Conservation (phyloP, 805 yeast species). For the Yarrowia sp. region DNA sequence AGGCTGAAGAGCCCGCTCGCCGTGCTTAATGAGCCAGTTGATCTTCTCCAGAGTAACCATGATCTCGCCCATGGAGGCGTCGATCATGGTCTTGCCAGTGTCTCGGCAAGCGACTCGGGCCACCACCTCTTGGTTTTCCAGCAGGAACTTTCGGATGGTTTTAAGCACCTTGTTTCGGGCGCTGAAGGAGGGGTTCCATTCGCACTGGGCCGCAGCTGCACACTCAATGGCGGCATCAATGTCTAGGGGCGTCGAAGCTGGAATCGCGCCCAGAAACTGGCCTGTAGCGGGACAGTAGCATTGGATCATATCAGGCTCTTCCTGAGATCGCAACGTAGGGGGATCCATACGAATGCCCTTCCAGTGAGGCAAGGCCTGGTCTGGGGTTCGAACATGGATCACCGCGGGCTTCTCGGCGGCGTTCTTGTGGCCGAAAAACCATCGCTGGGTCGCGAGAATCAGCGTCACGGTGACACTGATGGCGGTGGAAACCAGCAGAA, state of each 20-base stretch:
- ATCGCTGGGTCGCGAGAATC: constrained; percentile 16
- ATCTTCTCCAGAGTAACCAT: constrained; percentile 91
- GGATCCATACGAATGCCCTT: constrained; percentile 77
- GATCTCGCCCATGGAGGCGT: constrained; percentile 87
- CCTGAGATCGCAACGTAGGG: constrained; percentile 52
- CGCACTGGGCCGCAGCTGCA: constrained; percentile 54
- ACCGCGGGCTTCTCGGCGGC: constrained; percentile 18
- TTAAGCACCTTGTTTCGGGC: constrained; percentile 67
- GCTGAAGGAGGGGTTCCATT: constrained; percentile 54
- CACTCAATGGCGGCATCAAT: constrained; percentile 61
- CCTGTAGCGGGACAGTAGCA: constrained; percentile 97
- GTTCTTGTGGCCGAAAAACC: constrained; percentile 19
- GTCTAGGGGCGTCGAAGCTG: constrained; percentile 60
- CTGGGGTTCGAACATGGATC: constrained; percentile 54
- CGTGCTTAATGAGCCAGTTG: constrained; percentile 84
- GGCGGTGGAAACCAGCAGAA: constrained; percentile 22
- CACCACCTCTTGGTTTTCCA: constrained; percentile 77
- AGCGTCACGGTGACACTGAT: constrained; percentile 23
- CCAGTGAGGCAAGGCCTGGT: constrained; percentile 85
- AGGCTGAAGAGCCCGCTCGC: constrained; percentile 65
- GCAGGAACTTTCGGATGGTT: constrained; percentile 66
- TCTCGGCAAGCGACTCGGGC: constrained; percentile 95
- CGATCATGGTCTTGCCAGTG: constrained; percentile 92
- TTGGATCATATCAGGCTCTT: constrained; percentile 67
- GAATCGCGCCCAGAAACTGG: constrained; percentile 72